Evolutionary conservation across 169 alveolate species (phyloP), one percentile per base, ranked within the genome.

Genomic region (Plasmodium fragile): DNA sequence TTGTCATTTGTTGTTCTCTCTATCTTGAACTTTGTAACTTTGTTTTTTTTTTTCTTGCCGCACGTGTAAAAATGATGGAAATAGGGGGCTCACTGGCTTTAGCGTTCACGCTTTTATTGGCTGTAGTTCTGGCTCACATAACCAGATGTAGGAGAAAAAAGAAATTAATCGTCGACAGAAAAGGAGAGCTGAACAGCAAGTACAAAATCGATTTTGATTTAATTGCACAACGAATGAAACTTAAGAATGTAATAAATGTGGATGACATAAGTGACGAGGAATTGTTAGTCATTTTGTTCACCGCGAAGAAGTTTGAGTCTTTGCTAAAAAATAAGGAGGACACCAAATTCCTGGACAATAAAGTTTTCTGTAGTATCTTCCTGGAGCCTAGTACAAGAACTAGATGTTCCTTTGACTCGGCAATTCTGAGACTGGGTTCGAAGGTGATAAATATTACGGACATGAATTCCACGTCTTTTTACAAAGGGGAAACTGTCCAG

Each of bases 371-470:
- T 65, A 92, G 94, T 36, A 70, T 95, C 36, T 97, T 97, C 92
- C 89, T 81, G 59, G 98, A 97, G 79, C 97, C 98, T 22, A 95
- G 97, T 92, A 97, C 98, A 55, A 78, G 98, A 82, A 97, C 98
- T n/a, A 96, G 98, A 65, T 96, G 98, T 84, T 97, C 98, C 34
- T 97, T 97, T 75, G 98, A 97, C 93, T 93, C 96, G 7, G 98
- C 98, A 28, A 95, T 96, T 95, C 91, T 95, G 72, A 92, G 95
- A 79, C 92, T 97, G 82, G 98, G 98, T 7, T 97, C 97, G 5
- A 90, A 78, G 80, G 96, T 96, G 13, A 72, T 96, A 41, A 83
- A 95, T 49, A 83, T 96, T 83, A 83, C 91, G 49, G 96, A 92
- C 39, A 53, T 95, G 83, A 70, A 94, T 52, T 87, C 96, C 16